Conservation (phyloP, 139 green algal genomes). For the Nannochloris sp. region DNA sequence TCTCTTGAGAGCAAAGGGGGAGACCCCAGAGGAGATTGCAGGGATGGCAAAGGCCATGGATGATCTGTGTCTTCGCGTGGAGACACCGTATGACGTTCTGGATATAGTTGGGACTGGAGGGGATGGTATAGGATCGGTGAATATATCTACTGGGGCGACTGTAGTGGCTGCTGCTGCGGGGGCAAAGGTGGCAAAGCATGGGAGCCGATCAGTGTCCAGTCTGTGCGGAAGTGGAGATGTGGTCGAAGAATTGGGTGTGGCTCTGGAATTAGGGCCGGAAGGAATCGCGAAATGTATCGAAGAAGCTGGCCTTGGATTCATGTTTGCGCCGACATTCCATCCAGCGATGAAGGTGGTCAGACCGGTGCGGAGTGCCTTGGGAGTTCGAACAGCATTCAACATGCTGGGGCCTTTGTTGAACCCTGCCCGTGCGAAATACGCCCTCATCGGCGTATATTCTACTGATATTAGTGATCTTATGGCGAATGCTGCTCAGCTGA, state of each 20-base stretch:
- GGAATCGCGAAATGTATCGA: conserved; percentile 69
- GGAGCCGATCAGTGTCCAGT: conserved; percentile 84
- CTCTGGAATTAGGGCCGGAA: conserved; percentile 83
- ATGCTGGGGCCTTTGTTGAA: conserved; percentile 97
- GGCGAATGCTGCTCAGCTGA: conserved; percentile 61
- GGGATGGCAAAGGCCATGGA: conserved; percentile 84
- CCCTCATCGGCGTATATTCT: conserved; percentile 88
- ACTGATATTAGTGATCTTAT: conserved; percentile 65
- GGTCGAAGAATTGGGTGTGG: conserved; percentile 79
- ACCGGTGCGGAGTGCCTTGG: conserved; percentile 16
- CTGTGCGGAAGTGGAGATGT: conserved; percentile 94
- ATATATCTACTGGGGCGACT: conserved; percentile 94
- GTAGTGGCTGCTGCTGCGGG: conserved; percentile 90
- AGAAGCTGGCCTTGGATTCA: conserved; percentile 87
- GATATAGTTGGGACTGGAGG: conserved; percentile 99
- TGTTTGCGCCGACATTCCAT: conserved; percentile 87
- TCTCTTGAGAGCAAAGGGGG: conserved; percentile 92
- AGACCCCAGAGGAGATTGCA: conserved; percentile 88
- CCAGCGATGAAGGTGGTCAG: conserved; percentile 56
- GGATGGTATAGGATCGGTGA: conserved; percentile 94
- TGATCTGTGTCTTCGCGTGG: conserved; percentile 42
- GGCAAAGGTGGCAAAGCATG: conserved; percentile 94
- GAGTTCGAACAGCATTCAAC: conserved; percentile 83
- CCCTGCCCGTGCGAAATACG: conserved; percentile 73
- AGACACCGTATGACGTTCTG: conserved; percentile 48